phyloP scores from a whole-genome alignment of 371 early-diverging fungal genomes.

The Gilbertella persicaria region DNA sequence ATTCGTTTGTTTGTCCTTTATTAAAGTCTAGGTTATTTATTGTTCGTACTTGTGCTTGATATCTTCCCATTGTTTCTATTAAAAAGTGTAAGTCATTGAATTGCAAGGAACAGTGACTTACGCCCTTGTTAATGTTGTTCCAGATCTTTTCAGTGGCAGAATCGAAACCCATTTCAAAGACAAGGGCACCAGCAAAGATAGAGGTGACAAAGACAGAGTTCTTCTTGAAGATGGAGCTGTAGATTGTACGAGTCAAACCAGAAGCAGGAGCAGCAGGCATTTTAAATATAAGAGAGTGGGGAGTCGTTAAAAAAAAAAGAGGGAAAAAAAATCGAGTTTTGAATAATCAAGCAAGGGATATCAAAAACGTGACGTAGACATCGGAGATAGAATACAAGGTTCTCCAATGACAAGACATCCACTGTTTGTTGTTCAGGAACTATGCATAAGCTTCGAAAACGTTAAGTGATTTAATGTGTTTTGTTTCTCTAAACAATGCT shows the following conservation, averaged over 20 bases:
- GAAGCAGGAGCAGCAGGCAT: slow-evolving; percentile 47
- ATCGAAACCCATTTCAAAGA: slow-evolving; percentile 79
- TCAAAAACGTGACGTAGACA: no score
- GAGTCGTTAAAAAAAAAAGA: no score
- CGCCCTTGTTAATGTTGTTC: slow-evolving; percentile 84
- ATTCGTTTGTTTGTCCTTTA: neutral
- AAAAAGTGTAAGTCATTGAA: slow-evolving; percentile 1
- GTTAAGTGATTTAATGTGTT: no score
- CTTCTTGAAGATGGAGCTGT: slow-evolving; percentile 71
- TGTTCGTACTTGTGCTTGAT: slow-evolving; percentile 68
- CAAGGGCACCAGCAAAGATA: slow-evolving; percentile 80
- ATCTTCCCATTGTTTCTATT: slow-evolving; percentile 76
- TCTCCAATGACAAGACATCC: no score
- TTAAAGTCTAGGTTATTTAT: slow-evolving; percentile 18
- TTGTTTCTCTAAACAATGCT: no score
- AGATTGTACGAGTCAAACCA: slow-evolving; percentile 56
- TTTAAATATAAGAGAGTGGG: slow-evolving; percentile 16
- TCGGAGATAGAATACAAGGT: no score
- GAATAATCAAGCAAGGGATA: no score
- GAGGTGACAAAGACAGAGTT: slow-evolving; percentile 74
- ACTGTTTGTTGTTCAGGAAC: no score
- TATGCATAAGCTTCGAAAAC: no score
- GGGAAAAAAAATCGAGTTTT: no score
- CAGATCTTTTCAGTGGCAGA: slow-evolving; percentile 66
- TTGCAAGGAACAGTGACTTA: slow-evolving; percentile 47